Conservation (phyloP, 345 rosid genomes). For the Gossypium mustelinum region DNA sequence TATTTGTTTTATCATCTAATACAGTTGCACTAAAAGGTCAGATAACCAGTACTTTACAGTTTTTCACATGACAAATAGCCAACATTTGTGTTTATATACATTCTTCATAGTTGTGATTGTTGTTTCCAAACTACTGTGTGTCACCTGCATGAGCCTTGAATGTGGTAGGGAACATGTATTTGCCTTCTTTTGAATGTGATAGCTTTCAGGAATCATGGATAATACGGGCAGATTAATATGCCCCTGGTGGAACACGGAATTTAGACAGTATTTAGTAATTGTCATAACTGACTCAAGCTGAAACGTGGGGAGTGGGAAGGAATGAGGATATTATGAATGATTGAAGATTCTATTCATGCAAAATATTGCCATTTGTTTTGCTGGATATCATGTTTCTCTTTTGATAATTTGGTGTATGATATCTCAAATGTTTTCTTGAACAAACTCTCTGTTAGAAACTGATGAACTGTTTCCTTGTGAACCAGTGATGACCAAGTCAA, state of each 20-base stretch:
- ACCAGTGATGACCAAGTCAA: slow-evolving; percentile 58
- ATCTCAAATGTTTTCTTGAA: not conserved
- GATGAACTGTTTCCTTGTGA: slow-evolving; percentile 15
- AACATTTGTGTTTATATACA: not conserved
- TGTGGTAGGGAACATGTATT: not conserved
- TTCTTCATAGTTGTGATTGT: not conserved
- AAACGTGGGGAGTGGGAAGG: not conserved
- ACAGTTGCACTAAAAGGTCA: slow-evolving; percentile 71
- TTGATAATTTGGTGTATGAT: not conserved
- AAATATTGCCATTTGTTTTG: not conserved
- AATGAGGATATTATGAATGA: not conserved
- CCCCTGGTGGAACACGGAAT: not conserved
- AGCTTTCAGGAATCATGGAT: not conserved
- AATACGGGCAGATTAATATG: not conserved
- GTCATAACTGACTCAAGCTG: not conserved
- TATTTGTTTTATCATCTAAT: slow-evolving; percentile 72
- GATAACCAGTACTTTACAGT: slow-evolving; percentile 8
- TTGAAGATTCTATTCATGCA: slow-evolving; percentile 6
- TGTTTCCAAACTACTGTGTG: not conserved
- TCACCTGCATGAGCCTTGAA: not conserved
- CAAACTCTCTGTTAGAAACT: not conserved
- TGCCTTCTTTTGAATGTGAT: not conserved
- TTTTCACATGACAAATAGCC: not conserved
- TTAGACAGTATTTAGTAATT: not conserved
- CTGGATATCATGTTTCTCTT: not conserved